phyloP scores from a whole-genome alignment of 2,329 filamentous ascomycete genomes.

The Trichoderma aggressivum region DNA sequence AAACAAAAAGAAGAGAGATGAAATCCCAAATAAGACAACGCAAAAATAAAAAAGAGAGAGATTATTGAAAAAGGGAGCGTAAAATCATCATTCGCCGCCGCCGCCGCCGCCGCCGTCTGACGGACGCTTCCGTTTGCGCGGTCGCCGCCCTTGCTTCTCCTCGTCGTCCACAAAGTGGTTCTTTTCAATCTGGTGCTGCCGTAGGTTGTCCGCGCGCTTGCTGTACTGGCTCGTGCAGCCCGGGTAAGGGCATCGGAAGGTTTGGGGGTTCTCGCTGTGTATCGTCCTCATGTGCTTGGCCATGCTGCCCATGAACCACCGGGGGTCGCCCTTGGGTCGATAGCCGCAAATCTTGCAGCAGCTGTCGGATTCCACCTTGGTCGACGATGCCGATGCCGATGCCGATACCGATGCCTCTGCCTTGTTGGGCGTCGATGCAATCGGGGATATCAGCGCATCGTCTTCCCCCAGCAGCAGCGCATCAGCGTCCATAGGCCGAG shows the following conservation, averaged over 20 bases:
- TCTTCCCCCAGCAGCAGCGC: neutral
- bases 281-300: conserved; percentile 55
- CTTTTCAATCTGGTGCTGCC: conserved; percentile 56
- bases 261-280: conserved; percentile 47
- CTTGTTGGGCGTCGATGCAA: conserved; percentile 12
- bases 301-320: conserved; percentile 58
- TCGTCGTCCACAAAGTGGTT: conserved; percentile 50
- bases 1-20: neutral
- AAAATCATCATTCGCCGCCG: neutral
- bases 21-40: neutral
- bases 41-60: too few species aligned
- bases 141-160: conserved; percentile 34
- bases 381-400: conserved; percentile 1
- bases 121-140: conserved; percentile 44
- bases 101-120: neutral
- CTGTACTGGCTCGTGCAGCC: conserved; percentile 54
- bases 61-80: neutral
- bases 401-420: conserved; percentile 4
- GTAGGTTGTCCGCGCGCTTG: conserved; percentile 54
- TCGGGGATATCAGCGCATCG: neutral
- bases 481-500: neutral
- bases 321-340: conserved; percentile 53
- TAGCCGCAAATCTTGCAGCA: conserved; percentile 54
- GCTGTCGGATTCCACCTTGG: conserved; percentile 42
- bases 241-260: conserved; percentile 52